phyloP scores from a whole-genome alignment of 2,329 filamentous ascomycete species.

The Cytospora leucostoma region DNA sequence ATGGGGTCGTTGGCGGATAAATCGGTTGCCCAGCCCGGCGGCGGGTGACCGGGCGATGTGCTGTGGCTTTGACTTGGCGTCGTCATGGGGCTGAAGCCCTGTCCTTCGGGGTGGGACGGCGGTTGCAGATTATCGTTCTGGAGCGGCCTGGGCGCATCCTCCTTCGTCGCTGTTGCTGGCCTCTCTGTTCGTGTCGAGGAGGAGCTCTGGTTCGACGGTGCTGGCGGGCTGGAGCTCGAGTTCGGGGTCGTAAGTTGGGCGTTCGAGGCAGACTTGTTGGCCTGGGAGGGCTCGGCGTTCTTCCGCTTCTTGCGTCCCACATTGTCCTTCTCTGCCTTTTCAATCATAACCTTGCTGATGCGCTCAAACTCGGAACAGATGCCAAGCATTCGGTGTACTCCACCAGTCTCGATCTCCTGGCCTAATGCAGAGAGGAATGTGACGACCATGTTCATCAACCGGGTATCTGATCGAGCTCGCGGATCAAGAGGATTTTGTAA shows the following conservation, averaged over 20 bases:
- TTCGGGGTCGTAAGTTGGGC: constrained; percentile 15
- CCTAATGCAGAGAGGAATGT: constrained; percentile 87
- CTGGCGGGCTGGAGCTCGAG: constrained; percentile 2
- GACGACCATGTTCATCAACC: constrained; percentile 90
- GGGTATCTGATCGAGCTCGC: constrained; percentile 82
- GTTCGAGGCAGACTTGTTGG: constrained; percentile 14
- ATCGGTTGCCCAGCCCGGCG: constrained; percentile 51
- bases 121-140: constrained; percentile 36
- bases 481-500: constrained; percentile 92
- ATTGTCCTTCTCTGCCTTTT: constrained; percentile 86
- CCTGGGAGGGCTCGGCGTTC: constrained; percentile 41
- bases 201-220: constrained; percentile 30
- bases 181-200: constrained; percentile 38
- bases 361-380: constrained; percentile 96
- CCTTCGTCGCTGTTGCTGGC: constrained; percentile 32
- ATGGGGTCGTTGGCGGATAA: constrained; percentile 40
- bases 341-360: constrained; percentile 86
- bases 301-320: constrained; percentile 83
- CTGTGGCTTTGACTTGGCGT: constrained; percentile 43
- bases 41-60: constrained; percentile 47
- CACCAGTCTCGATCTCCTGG: constrained; percentile 86
- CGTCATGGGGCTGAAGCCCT: constrained; percentile 44
- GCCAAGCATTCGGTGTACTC: constrained; percentile 89
- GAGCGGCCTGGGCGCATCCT: constrained; percentile 37
- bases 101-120: constrained; percentile 30